Conservation (phyloP, 1,139 yeast genomes). For the Blastobotrys aristatus region DNA sequence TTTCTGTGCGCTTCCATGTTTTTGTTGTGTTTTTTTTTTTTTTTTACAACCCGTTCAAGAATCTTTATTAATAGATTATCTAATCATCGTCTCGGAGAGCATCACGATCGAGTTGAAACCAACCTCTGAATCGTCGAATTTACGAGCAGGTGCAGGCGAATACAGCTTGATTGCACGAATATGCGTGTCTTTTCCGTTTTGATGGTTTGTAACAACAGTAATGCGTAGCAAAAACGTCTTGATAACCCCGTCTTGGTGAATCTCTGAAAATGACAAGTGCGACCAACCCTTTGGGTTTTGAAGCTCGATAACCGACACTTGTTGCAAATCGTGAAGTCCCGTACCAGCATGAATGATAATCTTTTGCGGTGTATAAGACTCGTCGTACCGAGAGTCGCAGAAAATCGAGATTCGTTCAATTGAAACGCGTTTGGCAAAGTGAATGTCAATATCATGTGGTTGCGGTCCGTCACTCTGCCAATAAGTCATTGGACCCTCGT, state of each 20-base stretch:
- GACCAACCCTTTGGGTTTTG: slow-evolving; percentile 85
- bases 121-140: slow-evolving; percentile 4
- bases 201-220: slow-evolving; percentile 75
- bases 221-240: slow-evolving; percentile 71
- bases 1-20: neutral
- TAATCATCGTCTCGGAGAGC: slow-evolving; percentile 6
- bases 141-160: slow-evolving; percentile 35
- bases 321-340: slow-evolving; percentile 76
- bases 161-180: slow-evolving; percentile 64
- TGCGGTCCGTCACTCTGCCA: slow-evolving; percentile 98
- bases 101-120: slow-evolving; percentile 4
- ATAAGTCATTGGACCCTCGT: slow-evolving; percentile 65
- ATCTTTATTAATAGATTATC: no score
- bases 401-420: slow-evolving; percentile 68
- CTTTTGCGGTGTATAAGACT: slow-evolving; percentile 84
- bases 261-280: slow-evolving; percentile 60
- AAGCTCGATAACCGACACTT: slow-evolving; percentile 63
- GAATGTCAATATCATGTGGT: slow-evolving; percentile 80
- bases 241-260: slow-evolving; percentile 49
- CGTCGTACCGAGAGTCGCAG: slow-evolving; percentile 65
- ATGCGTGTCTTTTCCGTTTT: slow-evolving; percentile 95
- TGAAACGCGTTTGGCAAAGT: slow-evolving; percentile 72
- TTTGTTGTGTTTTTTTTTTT: neutral
- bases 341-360: slow-evolving; percentile 74
- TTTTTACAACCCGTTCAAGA: no score